Evolutionary conservation across 345 rosid species (phyloP).

Genomic region (Abelmoschus esculentus): DNA sequence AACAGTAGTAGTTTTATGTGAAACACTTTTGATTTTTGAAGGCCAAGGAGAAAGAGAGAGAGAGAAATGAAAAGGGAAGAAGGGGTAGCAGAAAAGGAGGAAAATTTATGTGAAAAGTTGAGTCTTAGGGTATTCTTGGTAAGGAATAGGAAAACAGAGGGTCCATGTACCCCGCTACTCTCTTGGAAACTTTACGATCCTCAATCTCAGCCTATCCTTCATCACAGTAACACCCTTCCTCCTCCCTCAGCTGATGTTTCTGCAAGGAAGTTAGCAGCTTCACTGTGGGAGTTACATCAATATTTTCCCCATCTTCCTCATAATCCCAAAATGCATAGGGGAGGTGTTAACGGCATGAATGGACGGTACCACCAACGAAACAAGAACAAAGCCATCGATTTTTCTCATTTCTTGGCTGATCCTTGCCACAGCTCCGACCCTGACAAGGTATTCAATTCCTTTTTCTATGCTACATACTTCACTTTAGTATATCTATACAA

Average conservation of each 20-base stretch:
- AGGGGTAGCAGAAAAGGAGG: constrained; percentile 48
- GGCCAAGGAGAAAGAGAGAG: constrained; percentile 16
- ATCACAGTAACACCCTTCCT: constrained; percentile 25
- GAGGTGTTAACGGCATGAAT: constrained; percentile 19
- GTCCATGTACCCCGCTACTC: constrained; percentile 56
- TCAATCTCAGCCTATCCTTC: background rate
- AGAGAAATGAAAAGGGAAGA: constrained; percentile 22
- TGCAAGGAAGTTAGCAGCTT: constrained; percentile 74
- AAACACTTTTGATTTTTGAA: background rate
- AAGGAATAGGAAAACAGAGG: constrained; percentile 48
- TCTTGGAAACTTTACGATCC: constrained; percentile 25
- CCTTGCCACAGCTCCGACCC: constrained; percentile 56
- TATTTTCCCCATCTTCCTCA: background rate
- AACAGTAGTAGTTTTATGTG: no score
- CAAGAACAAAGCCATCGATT: constrained; percentile 52
- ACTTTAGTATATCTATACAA: background rate
- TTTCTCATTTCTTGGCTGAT: constrained; percentile 59
- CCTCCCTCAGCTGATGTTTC: constrained; percentile 23
- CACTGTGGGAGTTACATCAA: constrained; percentile 70
- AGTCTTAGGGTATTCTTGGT: constrained; percentile 17
- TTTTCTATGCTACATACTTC: background rate
- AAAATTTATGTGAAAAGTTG: background rate
- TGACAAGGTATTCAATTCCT: constrained; percentile 50
- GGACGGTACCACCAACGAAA: constrained; percentile 39
- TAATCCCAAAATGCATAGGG: constrained; percentile 41